phyloP scores from a whole-genome alignment of 805 yeast genomes.

The Ogataea zsoltii region DNA sequence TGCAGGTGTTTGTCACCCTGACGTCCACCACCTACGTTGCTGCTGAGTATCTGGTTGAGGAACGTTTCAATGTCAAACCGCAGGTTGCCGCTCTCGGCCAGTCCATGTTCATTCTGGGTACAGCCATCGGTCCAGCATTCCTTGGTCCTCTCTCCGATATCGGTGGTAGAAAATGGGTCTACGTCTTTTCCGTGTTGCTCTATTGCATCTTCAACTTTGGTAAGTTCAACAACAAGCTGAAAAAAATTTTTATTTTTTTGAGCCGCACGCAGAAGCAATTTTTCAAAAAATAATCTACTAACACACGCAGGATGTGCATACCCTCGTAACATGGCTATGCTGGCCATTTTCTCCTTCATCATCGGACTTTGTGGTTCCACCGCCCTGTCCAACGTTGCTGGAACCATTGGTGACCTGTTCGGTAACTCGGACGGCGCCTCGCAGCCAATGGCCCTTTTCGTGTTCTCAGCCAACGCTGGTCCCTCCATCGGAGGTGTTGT shows the following conservation, averaged over 20 bases:
- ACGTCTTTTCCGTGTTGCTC: conserved; percentile 32
- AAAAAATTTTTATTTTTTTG: background rate
- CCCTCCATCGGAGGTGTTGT: conserved; percentile 39
- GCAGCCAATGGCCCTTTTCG: conserved; percentile 38
- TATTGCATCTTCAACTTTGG: conserved; percentile 35
- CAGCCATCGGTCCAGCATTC: conserved; percentile 38
- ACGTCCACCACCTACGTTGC: conserved; percentile 38
- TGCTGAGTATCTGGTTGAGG: conserved; percentile 31
- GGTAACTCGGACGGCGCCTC: conserved; percentile 37
- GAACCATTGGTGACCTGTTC: conserved; percentile 38
- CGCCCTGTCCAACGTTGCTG: conserved; percentile 37
- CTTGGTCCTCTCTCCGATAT: conserved; percentile 39
- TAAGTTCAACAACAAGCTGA: conserved; percentile 7
- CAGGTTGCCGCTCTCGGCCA: conserved; percentile 39
- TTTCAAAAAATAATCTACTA: conserved; percentile 1
- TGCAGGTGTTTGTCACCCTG: conserved; percentile 34
- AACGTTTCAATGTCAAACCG: conserved; percentile 25
- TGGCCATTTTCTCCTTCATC: conserved; percentile 36
- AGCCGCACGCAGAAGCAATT: background rate
- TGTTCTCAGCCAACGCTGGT: conserved; percentile 37
- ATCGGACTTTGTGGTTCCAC: conserved; percentile 36
- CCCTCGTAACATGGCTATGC: conserved; percentile 35
- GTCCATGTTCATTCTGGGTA: conserved; percentile 38
- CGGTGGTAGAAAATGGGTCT: conserved; percentile 40
- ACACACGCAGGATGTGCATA: conserved; percentile 30